A percentile compares a stretch with the other conserved stretches of the same genome.
Evolutionary conservation across 129 eudicot genomes (phyloP).

Genomic region (Daucus carota): DNA sequence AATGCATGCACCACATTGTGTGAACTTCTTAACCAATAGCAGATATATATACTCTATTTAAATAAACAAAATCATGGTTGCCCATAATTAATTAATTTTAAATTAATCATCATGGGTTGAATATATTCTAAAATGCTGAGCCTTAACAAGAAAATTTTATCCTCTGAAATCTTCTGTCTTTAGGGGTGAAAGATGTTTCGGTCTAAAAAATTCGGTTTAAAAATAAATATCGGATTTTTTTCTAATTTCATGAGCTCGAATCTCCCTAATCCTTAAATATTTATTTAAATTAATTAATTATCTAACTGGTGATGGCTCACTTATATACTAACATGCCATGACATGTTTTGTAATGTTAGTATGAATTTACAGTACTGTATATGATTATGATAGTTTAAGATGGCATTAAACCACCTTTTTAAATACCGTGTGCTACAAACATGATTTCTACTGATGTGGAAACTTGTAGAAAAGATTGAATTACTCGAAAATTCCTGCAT

Average conservation of each 20-base stretch:
- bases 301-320: no score
- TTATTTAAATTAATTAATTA: no score
- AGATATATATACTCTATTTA: not conserved
- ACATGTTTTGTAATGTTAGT: not conserved
- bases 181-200: no score
- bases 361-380: not conserved
- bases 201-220: no score
- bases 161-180: no score
- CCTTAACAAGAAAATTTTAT: no score
- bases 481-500: not conserved
- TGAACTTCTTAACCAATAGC: not conserved
- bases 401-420: not conserved
- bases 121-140: no score
- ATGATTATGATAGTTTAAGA: not conserved
- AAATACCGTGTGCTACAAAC: not conserved
- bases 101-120: no score
- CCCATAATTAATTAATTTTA: no score
- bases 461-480: not conserved
- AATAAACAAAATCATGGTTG: not conserved
- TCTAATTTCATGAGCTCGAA: no score
- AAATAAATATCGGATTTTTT: no score
- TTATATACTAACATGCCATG: not conserved
- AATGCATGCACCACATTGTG: constrained; percentile 14
- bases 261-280: no score
- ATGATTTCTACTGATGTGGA: not conserved